Evolutionary conservation across 192 early-diverging fungal species (phyloP).

Genomic region (Podila verticillata): DNA sequence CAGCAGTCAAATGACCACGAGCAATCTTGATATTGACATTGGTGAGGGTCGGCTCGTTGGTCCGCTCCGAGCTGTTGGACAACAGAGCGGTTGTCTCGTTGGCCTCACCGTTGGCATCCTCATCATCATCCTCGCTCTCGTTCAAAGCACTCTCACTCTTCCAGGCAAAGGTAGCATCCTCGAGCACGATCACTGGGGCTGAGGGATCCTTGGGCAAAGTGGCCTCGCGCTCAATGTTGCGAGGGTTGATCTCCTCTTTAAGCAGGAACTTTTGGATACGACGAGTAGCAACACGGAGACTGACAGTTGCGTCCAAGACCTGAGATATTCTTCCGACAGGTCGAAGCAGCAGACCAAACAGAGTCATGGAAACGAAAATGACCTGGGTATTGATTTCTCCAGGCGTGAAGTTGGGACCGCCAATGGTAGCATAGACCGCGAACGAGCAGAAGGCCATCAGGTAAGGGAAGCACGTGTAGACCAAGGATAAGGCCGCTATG

Average conservation of each 20-base stretch:
- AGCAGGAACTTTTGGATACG: constrained; percentile 82
- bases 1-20: constrained; percentile 27
- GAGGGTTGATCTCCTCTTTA: constrained; percentile 72
- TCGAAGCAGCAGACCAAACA: constrained; percentile 91
- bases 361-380: constrained; percentile 85
- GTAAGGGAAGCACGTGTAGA: constrained; percentile 27
- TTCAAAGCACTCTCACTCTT: background rate
- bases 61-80: background rate
- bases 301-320: constrained; percentile 75
- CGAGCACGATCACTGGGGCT: constrained; percentile 9
- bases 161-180: constrained; percentile 36
- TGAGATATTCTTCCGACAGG: constrained; percentile 81
- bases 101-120: constrained; percentile 3
- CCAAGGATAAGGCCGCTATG: constrained; percentile 7
- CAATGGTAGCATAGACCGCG: constrained; percentile 26
- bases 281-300: constrained; percentile 80
- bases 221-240: background rate
- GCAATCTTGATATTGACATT: constrained; percentile 36
- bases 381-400: constrained; percentile 66
- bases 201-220: constrained; percentile 9
- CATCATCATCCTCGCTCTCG: constrained; percentile 8
- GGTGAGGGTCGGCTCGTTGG: constrained; percentile 3
- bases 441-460: constrained; percentile 39
- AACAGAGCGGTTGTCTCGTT: constrained; percentile 20
- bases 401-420: constrained; percentile 21